Evolutionary conservation across 495 filamentous ascomycete genomes (phyloP).

Genomic region (Penicillium pulvis): DNA sequence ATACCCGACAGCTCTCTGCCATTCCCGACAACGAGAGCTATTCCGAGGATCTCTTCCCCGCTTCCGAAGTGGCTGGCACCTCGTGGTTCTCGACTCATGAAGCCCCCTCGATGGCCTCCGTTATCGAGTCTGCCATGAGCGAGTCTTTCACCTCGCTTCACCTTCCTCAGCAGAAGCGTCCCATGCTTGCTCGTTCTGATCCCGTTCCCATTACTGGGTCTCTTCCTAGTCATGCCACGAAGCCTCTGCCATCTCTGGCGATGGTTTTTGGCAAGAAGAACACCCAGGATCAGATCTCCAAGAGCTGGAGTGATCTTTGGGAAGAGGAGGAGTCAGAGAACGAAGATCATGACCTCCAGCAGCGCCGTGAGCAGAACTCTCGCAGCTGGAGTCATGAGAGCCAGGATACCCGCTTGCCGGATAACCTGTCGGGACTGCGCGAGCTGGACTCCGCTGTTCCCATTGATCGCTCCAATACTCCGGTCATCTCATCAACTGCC

Average conservation of each 20-base stretch:
- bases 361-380: slow-evolving; percentile 72
- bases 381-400: slow-evolving; percentile 82
- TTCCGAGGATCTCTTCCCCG: slow-evolving; percentile 86
- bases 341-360: slow-evolving; percentile 55
- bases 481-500: slow-evolving; percentile 22
- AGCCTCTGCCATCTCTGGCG: slow-evolving; percentile 66
- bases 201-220: slow-evolving; percentile 72
- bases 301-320: slow-evolving; percentile 98
- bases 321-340: slow-evolving; percentile 81
- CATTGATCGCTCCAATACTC: slow-evolving; percentile 37
- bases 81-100: slow-evolving; percentile 75
- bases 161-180: slow-evolving; percentile 41
- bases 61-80: slow-evolving; percentile 67
- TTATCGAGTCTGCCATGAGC: slow-evolving; percentile 73
- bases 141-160: slow-evolving; percentile 66
- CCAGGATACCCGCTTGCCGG: slow-evolving; percentile 42
- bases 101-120: slow-evolving; percentile 77
- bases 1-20: slow-evolving; percentile 80
- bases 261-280: slow-evolving; percentile 78
- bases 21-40: slow-evolving; percentile 80
- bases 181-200: slow-evolving; percentile 47
- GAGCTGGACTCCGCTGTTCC: slow-evolving; percentile 55
- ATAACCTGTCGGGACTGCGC: slow-evolving; percentile 26
- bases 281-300: slow-evolving; percentile 70
- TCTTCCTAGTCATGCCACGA: slow-evolving; percentile 69